Evolutionary conservation across 345 rosid genomes (phyloP), one percentile per base, ranked within the genome.

Genomic region (Schrenkiella parvula): DNA sequence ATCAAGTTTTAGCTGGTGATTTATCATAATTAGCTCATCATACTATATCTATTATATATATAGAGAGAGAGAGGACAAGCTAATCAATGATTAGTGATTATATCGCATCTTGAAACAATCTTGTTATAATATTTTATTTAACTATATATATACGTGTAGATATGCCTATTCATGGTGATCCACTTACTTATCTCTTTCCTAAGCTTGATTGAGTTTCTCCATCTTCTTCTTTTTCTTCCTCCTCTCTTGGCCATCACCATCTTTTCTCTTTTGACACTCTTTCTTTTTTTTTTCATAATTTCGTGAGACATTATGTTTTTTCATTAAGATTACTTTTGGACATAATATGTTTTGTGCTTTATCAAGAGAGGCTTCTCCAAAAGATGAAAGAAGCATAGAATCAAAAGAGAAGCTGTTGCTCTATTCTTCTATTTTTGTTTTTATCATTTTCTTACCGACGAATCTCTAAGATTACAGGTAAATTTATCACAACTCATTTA

Each of bases 1-100:
- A 68, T 68, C 69, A 75, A 68, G 15, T 25, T 68, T 23, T 61
- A 68, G 74, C 70, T 75, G 74, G 59, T 75, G 52, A 34, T 17
- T 37, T 25, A 68, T 68, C 79, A 53, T 60, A 29, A 51, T 75
- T 55, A 23, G 31, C 26, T 74, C 54, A 28, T 47, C 54, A 39
- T 50, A 66, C 34, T 44, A 23, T 23, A 23, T 1, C 25, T n/a
- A 23, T 1, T 23, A 23, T 23, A 23, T 23, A 23, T 23, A 23
- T 23, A 23, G 25, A 23, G 25, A 3, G 25, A 23, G n/a, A n/a
- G n/a, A n/a, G n/a, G 17, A 68, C 70, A 44, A 41, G 35, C 70
- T 51, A 75, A 68, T 75, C 70, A 75, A 44, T 75, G 59, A 69
- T 43, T 61, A 68, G 32, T 61, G 44, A 60, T 43, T 26, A 68